phyloP scores from a whole-genome alignment of 345 rosid species.

The Kandelia obovata region DNA sequence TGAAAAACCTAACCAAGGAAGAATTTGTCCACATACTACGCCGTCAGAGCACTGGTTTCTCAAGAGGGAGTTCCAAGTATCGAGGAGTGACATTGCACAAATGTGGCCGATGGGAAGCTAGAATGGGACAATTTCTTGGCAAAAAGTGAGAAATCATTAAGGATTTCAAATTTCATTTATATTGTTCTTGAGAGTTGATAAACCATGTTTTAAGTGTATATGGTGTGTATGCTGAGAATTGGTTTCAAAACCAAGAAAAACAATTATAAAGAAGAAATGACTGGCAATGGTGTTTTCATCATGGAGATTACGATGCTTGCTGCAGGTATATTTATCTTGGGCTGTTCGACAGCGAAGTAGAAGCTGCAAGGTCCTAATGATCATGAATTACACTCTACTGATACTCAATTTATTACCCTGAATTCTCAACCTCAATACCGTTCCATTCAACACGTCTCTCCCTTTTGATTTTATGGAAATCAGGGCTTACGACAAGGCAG shows the following conservation, averaged over 20 bases:
- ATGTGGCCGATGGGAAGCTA: slow-evolving; percentile 96
- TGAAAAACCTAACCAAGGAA: slow-evolving; percentile 70
- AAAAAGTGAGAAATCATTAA: slow-evolving; percentile 63
- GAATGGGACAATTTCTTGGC: slow-evolving; percentile 97
- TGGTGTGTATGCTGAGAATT: slow-evolving; percentile 24
- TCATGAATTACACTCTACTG: slow-evolving; percentile 52
- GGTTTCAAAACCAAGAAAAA: slow-evolving; percentile 22
- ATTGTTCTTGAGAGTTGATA: slow-evolving; percentile 7
- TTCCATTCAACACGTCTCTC: slow-evolving; percentile 46
- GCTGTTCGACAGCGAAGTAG: slow-evolving; percentile 95
- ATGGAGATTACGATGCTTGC: slow-evolving; percentile 74
- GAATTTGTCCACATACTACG: slow-evolving; percentile 94
- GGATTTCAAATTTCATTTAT: slow-evolving; percentile 15
- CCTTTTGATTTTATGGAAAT: slow-evolving; percentile 57
- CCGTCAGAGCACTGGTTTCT: slow-evolving; percentile 92
- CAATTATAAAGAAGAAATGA: slow-evolving; percentile 37
- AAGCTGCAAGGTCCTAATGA: slow-evolving; percentile 98
- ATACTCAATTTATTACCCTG: slow-evolving; percentile 46
- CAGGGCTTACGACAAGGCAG: slow-evolving; percentile 99
- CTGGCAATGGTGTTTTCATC: slow-evolving; percentile 50
- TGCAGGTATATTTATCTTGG: slow-evolving; percentile 99
- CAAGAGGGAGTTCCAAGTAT: slow-evolving; percentile 88
- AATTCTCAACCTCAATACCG: slow-evolving; percentile 42
- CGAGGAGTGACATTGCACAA: slow-evolving; percentile 90
- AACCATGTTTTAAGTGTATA: slow-evolving; percentile 17